These are phyloP conservation scores for Macrophomina pseudophaseolina DNA, from an alignment of 2,329 filamentous ascomycete genomes.

Conservation along the genomic window DNA sequence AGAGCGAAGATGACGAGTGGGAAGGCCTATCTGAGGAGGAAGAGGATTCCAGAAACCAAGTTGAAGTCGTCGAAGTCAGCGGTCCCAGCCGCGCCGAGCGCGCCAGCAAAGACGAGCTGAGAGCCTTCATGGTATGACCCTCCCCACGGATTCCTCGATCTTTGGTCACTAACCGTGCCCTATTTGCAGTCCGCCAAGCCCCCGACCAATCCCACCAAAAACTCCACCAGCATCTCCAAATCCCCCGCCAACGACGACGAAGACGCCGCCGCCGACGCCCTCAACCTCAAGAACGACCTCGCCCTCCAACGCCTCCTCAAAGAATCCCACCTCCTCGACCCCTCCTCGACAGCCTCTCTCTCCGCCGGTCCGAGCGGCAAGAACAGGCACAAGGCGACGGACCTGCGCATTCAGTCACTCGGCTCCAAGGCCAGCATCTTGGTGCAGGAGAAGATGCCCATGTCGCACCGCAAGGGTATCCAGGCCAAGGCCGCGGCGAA, in stretches of 20 bases:
- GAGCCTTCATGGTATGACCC: slow-evolving; percentile 73
- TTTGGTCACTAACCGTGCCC: slow-evolving; percentile 31
- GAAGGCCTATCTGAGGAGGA: slow-evolving; percentile 64
- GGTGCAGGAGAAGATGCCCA: slow-evolving; percentile 85
- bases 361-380: slow-evolving; percentile 62
- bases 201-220: slow-evolving; percentile 40
- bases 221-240: slow-evolving; percentile 30
- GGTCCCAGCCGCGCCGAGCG: slow-evolving; percentile 37
- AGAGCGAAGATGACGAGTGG: slow-evolving; percentile 56
- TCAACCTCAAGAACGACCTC: slow-evolving; percentile 86
- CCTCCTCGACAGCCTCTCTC: slow-evolving; percentile 57
- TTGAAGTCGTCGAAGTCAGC: slow-evolving; percentile 53
- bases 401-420: slow-evolving; percentile 80
- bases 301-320: slow-evolving; percentile 87
- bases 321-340: slow-evolving; percentile 86
- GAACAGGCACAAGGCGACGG: slow-evolving; percentile 79
- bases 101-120: slow-evolving; percentile 66
- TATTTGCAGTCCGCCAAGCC: slow-evolving; percentile 55
- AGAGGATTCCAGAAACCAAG: slow-evolving; percentile 37
- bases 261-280: slow-evolving; percentile 62
- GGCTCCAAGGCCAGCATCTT: slow-evolving; percentile 78
- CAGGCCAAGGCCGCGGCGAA: slow-evolving; percentile 65
- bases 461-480: slow-evolving; percentile 86
- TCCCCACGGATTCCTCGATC: not conserved
- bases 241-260: slow-evolving; percentile 46